Conservation (phyloP, 129 eudicot species). For the Kitagawia praeruptora region DNA sequence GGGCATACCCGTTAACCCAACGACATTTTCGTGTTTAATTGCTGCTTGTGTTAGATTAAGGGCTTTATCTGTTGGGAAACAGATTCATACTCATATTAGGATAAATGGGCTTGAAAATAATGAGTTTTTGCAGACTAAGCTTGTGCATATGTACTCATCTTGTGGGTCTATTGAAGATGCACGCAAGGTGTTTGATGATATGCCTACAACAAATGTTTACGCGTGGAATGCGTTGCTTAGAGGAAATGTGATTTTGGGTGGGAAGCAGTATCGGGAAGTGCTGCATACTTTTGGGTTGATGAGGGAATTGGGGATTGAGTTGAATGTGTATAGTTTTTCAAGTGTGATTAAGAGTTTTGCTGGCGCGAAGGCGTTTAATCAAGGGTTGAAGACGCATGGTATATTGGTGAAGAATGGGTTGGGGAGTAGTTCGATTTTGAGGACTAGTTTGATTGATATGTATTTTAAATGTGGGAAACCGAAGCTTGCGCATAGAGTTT, state of each 20-base stretch:
- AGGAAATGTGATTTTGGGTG: slow-evolving; percentile 68
- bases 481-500: slow-evolving; percentile 52
- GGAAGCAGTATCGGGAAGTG: slow-evolving; percentile 35
- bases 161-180: slow-evolving; percentile 70
- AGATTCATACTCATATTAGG: slow-evolving; percentile 48
- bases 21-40: slow-evolving; percentile 57
- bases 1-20: slow-evolving; percentile 67
- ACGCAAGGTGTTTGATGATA: slow-evolving; percentile 45
- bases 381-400: slow-evolving; percentile 76
- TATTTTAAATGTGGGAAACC: slow-evolving; percentile 74
- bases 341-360: slow-evolving; percentile 83
- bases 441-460: slow-evolving; percentile 81
- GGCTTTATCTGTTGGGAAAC: slow-evolving; percentile 35
- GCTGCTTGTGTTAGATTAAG: slow-evolving; percentile 51
- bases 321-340: slow-evolving; percentile 76
- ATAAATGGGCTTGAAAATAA: slow-evolving; percentile 57
- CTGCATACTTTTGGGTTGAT: slow-evolving; percentile 35
- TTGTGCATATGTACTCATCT: slow-evolving; percentile 58
- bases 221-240: slow-evolving; percentile 94
- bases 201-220: slow-evolving; percentile 44
- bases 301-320: slow-evolving; percentile 66
- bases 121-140: slow-evolving; percentile 60
- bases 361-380: slow-evolving; percentile 56
- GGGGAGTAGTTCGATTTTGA: slow-evolving; percentile 33
- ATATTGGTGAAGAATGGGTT: slow-evolving; percentile 71